Base-by-base conservation (phyloP, 2,329 filamentous ascomycete genomes). In the Drechslerella coelobrocha region DNA sequence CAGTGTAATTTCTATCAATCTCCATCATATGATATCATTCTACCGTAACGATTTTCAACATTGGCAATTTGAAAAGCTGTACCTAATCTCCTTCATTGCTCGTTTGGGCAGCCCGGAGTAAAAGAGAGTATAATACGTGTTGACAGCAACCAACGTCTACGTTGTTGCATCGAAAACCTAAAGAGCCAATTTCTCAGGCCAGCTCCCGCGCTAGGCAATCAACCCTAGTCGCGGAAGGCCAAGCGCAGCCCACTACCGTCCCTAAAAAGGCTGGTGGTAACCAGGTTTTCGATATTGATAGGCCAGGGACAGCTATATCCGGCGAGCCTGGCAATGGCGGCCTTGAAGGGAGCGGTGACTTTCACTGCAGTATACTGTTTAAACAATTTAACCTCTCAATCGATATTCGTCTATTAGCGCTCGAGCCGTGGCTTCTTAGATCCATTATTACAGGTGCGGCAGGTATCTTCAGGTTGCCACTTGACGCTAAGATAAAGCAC, bases 401-500 rank as follows among this genome's bases (percentile, higher is more conserved):
- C n/a, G n/a, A n/a, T n/a, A n/a, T n/a, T n/a, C n/a, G n/a, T n/a
- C n/a, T n/a, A n/a, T n/a, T n/a, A n/a, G n/a, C n/a, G n/a, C n/a
- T n/a, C n/a, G n/a, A 57, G 34, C 57, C 65, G 52, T 62, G 52
- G 65, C 14, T 59, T 27, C 5, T 21, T 27, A 23, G 2, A 17
- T 3, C 51, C 31, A 43, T 17, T 68, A 56, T 31, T 29, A 52
- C 12, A 31, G 6, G 6, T 6, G 29, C 29, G 6, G 29, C 29
- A n/a, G n/a, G 34, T 50, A 68, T 17, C 17, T 60, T 53, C 2
- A 1, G 6, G 39, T 21, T 12, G 53, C 24, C 39, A 34, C 43
- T 68, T 8, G 53, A 47, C 39, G 31, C 43, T 68, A 48, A 45
- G 65, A 69, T 63, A 63, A 55, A 52, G 26, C n/a, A 47, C 43